Evolutionary conservation across 768 basidiomycete genomes (phyloP).

Genomic region (Lactarius sp.): DNA sequence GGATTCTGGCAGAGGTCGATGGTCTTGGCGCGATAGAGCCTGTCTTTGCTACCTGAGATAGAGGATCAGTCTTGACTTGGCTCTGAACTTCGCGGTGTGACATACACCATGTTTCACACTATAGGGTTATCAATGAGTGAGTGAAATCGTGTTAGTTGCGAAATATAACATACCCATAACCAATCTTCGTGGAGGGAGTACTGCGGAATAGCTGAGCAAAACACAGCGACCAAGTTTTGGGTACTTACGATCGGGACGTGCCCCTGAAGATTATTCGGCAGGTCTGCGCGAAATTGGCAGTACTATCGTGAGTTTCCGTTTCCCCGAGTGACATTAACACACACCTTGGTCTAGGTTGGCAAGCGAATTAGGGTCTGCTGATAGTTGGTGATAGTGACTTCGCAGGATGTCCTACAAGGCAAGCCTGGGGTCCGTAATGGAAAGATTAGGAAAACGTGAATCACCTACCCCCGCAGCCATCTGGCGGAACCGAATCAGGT

Average conservation of each 20-base stretch:
- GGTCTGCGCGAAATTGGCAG: slow-evolving; percentile 46
- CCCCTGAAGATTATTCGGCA: slow-evolving; percentile 91
- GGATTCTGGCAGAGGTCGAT: slow-evolving; percentile 98
- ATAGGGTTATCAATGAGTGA: neutral
- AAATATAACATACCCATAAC: slow-evolving; percentile 72
- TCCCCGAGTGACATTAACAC: neutral
- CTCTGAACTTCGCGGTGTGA: slow-evolving; percentile 12
- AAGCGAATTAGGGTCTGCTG: slow-evolving; percentile 89
- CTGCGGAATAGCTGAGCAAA: slow-evolving; percentile 36
- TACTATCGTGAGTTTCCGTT: neutral
- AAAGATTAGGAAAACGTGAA: neutral
- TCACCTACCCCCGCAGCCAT: slow-evolving; percentile 53
- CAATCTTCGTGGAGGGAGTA: slow-evolving; percentile 88
- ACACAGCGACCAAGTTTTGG: neutral
- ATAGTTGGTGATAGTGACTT: slow-evolving; percentile 88
- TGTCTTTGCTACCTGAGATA: slow-evolving; percentile 68
- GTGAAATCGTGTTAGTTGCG: neutral
- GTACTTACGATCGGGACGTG: slow-evolving; percentile 86
- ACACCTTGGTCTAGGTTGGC: slow-evolving; percentile 94
- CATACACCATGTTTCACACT: slow-evolving; percentile 99
- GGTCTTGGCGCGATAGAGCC: slow-evolving; percentile 73
- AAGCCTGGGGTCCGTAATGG: neutral
- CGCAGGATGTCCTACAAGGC: slow-evolving; percentile 70
- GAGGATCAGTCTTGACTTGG: neutral
- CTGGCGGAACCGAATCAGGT: slow-evolving; percentile 90